Evolutionary conservation across 352 stramenopile genomes (phyloP).

Genomic region (Halophytophthora batemanensis): DNA sequence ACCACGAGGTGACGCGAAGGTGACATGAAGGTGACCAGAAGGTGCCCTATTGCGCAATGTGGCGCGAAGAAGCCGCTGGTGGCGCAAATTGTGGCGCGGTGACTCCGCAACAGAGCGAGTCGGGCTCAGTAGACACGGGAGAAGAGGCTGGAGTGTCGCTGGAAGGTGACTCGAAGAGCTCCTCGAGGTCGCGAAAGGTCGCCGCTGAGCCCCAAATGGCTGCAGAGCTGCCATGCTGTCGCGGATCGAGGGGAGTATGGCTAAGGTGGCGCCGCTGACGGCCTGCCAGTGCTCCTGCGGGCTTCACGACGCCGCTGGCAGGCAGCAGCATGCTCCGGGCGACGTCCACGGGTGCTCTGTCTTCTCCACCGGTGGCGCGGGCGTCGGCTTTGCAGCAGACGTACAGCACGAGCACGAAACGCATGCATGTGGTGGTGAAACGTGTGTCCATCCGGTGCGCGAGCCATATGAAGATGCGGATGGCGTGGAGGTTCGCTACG

Average conservation of each 20-base stretch:
- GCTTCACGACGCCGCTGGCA: neutral
- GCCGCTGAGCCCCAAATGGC: constrained; percentile 9
- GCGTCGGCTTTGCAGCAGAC: neutral
- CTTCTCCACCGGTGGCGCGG: neutral
- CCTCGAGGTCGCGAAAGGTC: constrained; percentile 14
- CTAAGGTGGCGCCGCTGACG: constrained; percentile 2
- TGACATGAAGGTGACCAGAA: too few relatives aligned
- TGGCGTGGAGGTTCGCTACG: constrained; percentile 3
- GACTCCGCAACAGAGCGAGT: too few relatives aligned
- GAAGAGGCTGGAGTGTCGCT: neutral
- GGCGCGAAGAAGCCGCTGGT: too few relatives aligned
- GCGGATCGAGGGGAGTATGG: neutral
- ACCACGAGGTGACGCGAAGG: too few relatives aligned
- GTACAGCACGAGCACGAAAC: constrained; percentile 9
- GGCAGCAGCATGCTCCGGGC: neutral
- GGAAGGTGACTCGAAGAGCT: neutral
- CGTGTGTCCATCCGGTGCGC: neutral
- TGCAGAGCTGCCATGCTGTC: constrained; percentile 7
- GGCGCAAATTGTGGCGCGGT: too few relatives aligned
- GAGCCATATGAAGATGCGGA: constrained; percentile 1
- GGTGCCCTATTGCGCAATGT: too few relatives aligned
- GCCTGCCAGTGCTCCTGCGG: constrained; percentile 11
- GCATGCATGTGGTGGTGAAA: neutral
- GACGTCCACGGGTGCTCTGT: neutral
- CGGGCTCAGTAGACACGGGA: too few relatives aligned